These are phyloP conservation scores for Anthostomella pinea DNA, from an alignment of 2,329 filamentous ascomycete genomes.

Conservation along the genomic window DNA sequence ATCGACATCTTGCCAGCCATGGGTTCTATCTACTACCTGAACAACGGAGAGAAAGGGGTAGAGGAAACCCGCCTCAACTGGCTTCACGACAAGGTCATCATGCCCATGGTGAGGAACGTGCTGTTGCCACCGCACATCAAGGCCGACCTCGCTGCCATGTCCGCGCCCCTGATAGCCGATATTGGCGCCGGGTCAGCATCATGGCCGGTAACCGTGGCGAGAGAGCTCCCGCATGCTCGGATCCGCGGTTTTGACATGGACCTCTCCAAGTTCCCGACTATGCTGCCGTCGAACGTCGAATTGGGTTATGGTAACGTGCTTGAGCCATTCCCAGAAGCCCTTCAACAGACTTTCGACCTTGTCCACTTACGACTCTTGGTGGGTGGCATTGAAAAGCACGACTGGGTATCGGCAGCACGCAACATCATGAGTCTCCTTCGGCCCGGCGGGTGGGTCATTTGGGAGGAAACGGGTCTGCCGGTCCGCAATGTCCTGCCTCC, in stretches of 20 bases:
- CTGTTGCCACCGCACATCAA: slow-evolving; percentile 4
- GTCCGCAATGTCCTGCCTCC: slow-evolving; percentile 7
- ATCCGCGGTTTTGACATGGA: slow-evolving; percentile 11
- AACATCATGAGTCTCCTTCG: slow-evolving; percentile 7
- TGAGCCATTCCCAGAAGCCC: slow-evolving; percentile 4
- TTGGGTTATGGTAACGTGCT: slow-evolving; percentile 7
- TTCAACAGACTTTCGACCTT: slow-evolving; percentile 5
- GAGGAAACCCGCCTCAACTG: slow-evolving; percentile 5
- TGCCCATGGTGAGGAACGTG: slow-evolving; percentile 6
- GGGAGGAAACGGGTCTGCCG: slow-evolving; percentile 8
- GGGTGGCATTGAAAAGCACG: slow-evolving; percentile 2
- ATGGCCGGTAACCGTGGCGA: slow-evolving; percentile 5
- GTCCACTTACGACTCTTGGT: slow-evolving; percentile 8
- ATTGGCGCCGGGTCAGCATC: slow-evolving; percentile 4
- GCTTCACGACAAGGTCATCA: slow-evolving; percentile 6
- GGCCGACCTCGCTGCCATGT: slow-evolving; percentile 2
- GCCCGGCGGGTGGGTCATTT: slow-evolving; percentile 8
- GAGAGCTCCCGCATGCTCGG: slow-evolving; percentile 3
- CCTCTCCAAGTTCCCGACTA: slow-evolving; percentile 5
- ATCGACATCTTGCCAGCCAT: too few relatives aligned
- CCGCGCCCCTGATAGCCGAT: slow-evolving; percentile 4
- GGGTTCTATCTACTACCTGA: slow-evolving; percentile 10
- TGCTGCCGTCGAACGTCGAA: slow-evolving; percentile 4
- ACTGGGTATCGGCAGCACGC: slow-evolving; percentile 7
- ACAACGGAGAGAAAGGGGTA: slow-evolving; percentile 8